Conservation (phyloP, 768 basidiomycete genomes). For the Xanthoconium stramineum region DNA sequence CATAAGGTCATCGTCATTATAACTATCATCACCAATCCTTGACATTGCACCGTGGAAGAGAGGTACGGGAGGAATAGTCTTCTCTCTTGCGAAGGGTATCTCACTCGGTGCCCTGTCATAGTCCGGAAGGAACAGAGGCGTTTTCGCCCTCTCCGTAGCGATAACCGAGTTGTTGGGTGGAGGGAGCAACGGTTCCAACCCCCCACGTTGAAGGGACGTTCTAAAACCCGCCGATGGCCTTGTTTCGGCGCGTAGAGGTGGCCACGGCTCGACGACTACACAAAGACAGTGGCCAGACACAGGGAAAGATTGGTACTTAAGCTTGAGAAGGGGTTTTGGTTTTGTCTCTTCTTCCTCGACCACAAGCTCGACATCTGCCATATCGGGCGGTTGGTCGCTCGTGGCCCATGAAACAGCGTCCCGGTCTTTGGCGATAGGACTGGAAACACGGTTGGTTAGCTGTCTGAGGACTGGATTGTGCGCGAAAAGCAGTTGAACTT, state of each 20-base stretch:
- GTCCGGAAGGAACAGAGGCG: slow-evolving; percentile 77
- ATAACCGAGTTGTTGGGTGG: slow-evolving; percentile 11
- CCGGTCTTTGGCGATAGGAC: background rate
- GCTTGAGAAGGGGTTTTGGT: slow-evolving; percentile 63
- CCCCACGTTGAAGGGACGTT: slow-evolving; percentile 15
- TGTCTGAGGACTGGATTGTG: background rate
- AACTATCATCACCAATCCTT: slow-evolving; percentile 30
- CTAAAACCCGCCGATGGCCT: slow-evolving; percentile 33
- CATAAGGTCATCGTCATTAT: slow-evolving; percentile 58
- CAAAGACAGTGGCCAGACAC: slow-evolving; percentile 74
- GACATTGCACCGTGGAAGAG: slow-evolving; percentile 36
- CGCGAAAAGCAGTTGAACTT: background rate
- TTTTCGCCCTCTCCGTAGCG: slow-evolving; percentile 40
- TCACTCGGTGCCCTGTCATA: slow-evolving; percentile 41
- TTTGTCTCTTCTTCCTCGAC: slow-evolving; percentile 64
- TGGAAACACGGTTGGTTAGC: background rate
- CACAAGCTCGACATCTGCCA: slow-evolving; percentile 38
- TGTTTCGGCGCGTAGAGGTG: slow-evolving; percentile 41
- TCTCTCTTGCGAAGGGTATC: slow-evolving; percentile 28
- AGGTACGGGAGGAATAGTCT: slow-evolving; percentile 40
- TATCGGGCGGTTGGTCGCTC: slow-evolving; percentile 1
- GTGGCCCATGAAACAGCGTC: background rate
- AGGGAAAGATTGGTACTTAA: slow-evolving; percentile 68
- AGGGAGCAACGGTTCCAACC: slow-evolving; percentile 31
- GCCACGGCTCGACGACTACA: slow-evolving; percentile 82